These are phyloP conservation scores for Termitomyces sp. DNA, from an alignment of 768 basidiomycete species.

Conservation along the genomic window DNA sequence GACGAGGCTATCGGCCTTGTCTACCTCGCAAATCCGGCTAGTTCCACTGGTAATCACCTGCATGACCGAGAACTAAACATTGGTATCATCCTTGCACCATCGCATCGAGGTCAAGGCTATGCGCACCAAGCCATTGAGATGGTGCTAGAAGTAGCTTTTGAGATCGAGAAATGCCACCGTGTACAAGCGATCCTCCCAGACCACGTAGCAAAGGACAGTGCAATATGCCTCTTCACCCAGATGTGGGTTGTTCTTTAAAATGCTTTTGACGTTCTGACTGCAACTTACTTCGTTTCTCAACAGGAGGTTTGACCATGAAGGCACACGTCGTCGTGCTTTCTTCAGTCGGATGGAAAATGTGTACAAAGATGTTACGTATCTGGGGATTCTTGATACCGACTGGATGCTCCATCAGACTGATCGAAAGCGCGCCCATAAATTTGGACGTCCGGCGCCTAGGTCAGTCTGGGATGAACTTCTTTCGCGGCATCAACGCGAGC, in stretches of 20 bases:
- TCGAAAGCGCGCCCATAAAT: not conserved
- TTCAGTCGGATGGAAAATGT: slow-evolving; percentile 34
- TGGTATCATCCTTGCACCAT: slow-evolving; percentile 42
- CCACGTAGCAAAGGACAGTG: slow-evolving; percentile 34
- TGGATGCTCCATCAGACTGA: slow-evolving; percentile 34
- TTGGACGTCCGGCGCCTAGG: slow-evolving; percentile 24
- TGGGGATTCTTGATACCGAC: slow-evolving; percentile 59
- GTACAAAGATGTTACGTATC: slow-evolving; percentile 58
- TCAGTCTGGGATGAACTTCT: slow-evolving; percentile 63
- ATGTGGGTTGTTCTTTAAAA: slow-evolving; percentile 20
- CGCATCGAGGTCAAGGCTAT: slow-evolving; percentile 34
- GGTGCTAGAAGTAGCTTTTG: slow-evolving; percentile 44
- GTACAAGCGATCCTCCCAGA: slow-evolving; percentile 49
- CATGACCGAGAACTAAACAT: slow-evolving; percentile 43
- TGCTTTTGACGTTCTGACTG: not conserved
- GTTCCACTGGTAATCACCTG: slow-evolving; percentile 21
- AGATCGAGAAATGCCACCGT: slow-evolving; percentile 38
- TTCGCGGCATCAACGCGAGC: slow-evolving; percentile 49
- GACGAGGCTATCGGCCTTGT: slow-evolving; percentile 32
- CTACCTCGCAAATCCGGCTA: slow-evolving; percentile 31
- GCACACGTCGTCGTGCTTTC: slow-evolving; percentile 51
- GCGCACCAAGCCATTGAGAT: slow-evolving; percentile 41
- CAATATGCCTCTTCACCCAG: slow-evolving; percentile 43
- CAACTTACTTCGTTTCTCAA: not conserved
- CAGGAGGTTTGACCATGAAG: slow-evolving; percentile 61